These are phyloP conservation scores for Bipolaris victoriae DNA, from an alignment of 2,329 filamentous ascomycete genomes.

Conservation along the genomic window DNA sequence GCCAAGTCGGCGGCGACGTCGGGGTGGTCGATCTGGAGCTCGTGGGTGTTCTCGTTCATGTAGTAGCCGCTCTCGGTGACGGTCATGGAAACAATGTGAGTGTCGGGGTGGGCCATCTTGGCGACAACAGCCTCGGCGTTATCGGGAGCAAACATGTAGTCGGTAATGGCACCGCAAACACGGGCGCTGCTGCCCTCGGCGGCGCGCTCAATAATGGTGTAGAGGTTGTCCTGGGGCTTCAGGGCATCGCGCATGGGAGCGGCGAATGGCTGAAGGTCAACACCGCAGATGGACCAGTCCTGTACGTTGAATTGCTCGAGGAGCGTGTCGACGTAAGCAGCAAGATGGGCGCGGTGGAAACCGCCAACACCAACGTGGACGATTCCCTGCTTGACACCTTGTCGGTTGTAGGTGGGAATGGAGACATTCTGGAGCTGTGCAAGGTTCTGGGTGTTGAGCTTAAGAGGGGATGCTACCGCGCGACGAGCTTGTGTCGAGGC, in stretches of 20 bases:
- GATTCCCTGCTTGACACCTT: conserved; percentile 37
- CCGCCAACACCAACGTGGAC: conserved; percentile 39
- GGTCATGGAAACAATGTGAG: conserved; percentile 40
- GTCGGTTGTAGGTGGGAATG: conserved; percentile 32
- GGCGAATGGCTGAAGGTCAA: conserved; percentile 36
- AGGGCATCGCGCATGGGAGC: conserved; percentile 36
- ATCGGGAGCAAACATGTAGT: conserved; percentile 39
- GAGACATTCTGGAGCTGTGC: conserved; percentile 28
- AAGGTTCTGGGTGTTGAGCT: conserved; percentile 31
- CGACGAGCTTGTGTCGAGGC: conserved; percentile 3
- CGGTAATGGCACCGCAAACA: conserved; percentile 35
- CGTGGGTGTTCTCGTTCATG: conserved; percentile 40
- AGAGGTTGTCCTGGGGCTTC: conserved; percentile 34
- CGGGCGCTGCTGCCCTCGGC: conserved; percentile 31
- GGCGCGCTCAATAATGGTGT: conserved; percentile 37
- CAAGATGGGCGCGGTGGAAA: conserved; percentile 39
- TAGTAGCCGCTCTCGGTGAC: conserved; percentile 41
- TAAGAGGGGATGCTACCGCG: conserved; percentile 6
- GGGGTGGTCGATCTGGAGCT: conserved; percentile 34
- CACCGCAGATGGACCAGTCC: conserved; percentile 40
- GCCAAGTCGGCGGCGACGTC: conserved; percentile 35
- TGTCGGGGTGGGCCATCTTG: conserved; percentile 39
- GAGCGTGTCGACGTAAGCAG: conserved; percentile 36
- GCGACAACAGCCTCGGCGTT: conserved; percentile 37
- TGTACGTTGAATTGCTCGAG: conserved; percentile 33